phyloP scores from a whole-genome alignment of 352 stramenopile species.

The Peronospora farinosa region DNA sequence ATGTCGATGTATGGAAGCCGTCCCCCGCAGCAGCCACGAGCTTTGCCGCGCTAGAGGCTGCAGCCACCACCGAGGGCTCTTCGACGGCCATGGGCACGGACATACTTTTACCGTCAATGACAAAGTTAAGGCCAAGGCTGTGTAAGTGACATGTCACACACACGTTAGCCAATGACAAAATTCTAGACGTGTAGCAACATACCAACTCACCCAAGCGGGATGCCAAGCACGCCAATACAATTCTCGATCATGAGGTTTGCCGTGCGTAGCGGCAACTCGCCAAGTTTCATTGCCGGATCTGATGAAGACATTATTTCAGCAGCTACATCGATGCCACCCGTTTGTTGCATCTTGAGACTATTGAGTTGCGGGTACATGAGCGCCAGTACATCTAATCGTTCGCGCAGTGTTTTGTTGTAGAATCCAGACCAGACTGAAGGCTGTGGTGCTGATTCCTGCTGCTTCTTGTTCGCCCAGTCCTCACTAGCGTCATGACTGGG shows the following conservation, averaged over 20 bases:
- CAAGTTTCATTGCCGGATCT: conserved; percentile 43
- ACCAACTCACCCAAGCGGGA: conserved; percentile 61
- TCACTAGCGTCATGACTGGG: conserved; percentile 35
- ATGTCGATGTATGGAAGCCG: conserved; percentile 68
- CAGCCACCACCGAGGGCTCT: conserved; percentile 80
- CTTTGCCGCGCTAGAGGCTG: conserved; percentile 78
- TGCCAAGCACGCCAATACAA: conserved; percentile 79
- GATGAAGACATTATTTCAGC: conserved; percentile 13
- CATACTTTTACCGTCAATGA: conserved; percentile 73
- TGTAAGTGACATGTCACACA: conserved; percentile 1
- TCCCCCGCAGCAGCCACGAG: conserved; percentile 62
- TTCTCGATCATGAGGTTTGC: conserved; percentile 89
- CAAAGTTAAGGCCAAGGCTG: conserved; percentile 79
- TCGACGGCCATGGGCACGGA: conserved; percentile 83
- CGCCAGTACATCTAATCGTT: conserved; percentile 76
- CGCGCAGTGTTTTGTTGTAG: conserved; percentile 85
- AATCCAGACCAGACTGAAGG: conserved; percentile 83
- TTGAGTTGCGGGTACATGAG: conserved; percentile 76
- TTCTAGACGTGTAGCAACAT: neutral
- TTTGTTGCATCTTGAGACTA: conserved; percentile 32
- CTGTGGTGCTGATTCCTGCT: conserved; percentile 27
- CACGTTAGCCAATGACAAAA: conserved; percentile 3
- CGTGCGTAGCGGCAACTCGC: conserved; percentile 64
- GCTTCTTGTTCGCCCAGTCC: conserved; percentile 16
- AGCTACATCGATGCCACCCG: conserved; percentile 1